Conservation (phyloP, 176 grass and related monocot genomes). For the Luzula sylvatica region DNA sequence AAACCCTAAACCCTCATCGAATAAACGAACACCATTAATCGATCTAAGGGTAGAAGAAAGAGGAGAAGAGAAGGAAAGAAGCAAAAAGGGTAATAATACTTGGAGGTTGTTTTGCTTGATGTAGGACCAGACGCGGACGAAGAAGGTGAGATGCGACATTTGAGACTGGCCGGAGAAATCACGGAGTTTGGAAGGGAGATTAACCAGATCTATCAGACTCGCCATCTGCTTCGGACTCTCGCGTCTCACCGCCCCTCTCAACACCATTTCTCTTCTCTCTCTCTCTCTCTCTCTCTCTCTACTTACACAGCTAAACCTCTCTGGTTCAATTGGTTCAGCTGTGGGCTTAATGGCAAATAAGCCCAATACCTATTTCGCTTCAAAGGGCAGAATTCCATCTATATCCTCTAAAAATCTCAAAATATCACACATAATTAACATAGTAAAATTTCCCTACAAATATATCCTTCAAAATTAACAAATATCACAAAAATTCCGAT, state of each 20-base stretch:
- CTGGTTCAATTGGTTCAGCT: no score
- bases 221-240: constrained; percentile 86
- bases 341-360: no score
- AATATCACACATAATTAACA: no score
- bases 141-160: constrained; percentile 82
- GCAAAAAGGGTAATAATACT: constrained; percentile 19
- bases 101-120: constrained; percentile 81
- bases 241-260: constrained; percentile 17
- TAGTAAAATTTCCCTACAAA: no score
- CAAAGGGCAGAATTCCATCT: no score
- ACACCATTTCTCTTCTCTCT: constrained; percentile 28
- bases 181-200: constrained; percentile 52
- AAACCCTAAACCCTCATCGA: not conserved
- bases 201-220: constrained; percentile 54
- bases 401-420: no score
- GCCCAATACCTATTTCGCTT: no score
- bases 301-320: no score
- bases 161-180: constrained; percentile 65
- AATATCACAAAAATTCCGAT: no score
- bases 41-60: not conserved
- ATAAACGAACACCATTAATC: not conserved
- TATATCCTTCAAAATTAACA: no score
- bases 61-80: not conserved
- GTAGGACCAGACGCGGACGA: constrained; percentile 68
- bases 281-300: no score